Evolutionary conservation across 73 alveolate genomes (phyloP), one percentile per base, ranked within the genome.

Genomic region (Paraurostyla sp.): DNA sequence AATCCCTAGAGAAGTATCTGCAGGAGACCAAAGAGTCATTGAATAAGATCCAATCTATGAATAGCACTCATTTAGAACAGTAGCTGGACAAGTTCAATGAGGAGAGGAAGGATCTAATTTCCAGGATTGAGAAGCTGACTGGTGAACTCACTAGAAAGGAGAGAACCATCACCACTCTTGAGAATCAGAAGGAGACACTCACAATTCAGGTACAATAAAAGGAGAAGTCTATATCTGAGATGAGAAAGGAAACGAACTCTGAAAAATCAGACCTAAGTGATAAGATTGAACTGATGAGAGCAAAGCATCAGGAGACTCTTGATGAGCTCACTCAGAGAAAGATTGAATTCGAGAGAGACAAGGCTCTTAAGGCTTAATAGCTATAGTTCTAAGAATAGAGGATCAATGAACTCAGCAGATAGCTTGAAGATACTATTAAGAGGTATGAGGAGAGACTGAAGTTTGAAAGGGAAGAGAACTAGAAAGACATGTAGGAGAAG

Each of bases 11-110:
- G 46, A 71, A 80, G 45, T 89, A 95, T 71, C 76, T 93, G 0
- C 68, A 76, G 22, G 98, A 95, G 50, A 90, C 94, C 45, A 95
- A 95, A 50, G 93, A 91, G 15, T 49, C 90, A 20, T 50, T 84
- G 38, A 69, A 69, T 71, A 81, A 83, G 13, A 33, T 75, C 59
- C 85, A 91, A 48, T 42, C 54, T 51, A 42, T 35, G 83, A 33
- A 68, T 75, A 18, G 85, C 22, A 23, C 63, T n/a, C 57, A 40
- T 2, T 23, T 76, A 49, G 94, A 88, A 23, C 27, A 40, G 32
- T 60, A 50, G 16, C 76, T 40, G 0, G 94, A 88, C 16, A 76
- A 76, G 49, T 88, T 76, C 87, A 76, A 88, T 41, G 80, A 62
- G 33, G 94, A 88, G 62, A 50, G 96, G 27, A 71, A 40, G 59